Conservation (phyloP, 1,284 basidiomycete species). For the Malassezia nana region DNA sequence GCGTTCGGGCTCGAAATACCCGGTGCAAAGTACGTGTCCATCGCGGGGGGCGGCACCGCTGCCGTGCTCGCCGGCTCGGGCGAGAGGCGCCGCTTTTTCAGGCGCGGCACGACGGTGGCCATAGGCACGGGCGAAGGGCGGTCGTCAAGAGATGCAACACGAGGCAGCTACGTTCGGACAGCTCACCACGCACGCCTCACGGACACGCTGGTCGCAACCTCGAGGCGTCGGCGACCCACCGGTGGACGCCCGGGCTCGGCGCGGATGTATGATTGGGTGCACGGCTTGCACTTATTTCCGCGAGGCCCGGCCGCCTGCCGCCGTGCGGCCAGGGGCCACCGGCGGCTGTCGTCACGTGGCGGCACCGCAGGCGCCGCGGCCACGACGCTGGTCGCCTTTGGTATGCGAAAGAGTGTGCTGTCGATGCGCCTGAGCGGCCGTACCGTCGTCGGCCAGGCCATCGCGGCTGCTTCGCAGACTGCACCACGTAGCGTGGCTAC, state of each 20-base stretch:
- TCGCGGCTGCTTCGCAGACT: neutral
- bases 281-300: neutral
- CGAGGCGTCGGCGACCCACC: neutral
- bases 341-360: neutral
- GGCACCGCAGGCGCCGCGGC: neutral
- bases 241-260: neutral
- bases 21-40: neutral
- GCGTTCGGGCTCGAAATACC: neutral
- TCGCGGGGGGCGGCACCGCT: neutral
- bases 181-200: neutral
- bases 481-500: neutral
- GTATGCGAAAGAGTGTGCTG: slow-evolving; percentile 5
- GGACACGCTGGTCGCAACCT: neutral
- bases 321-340: no score
- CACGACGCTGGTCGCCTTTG: neutral
- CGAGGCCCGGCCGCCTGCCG: neutral
- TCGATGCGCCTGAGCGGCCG: slow-evolving; percentile 3
- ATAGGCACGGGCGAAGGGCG: neutral
- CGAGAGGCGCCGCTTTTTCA: slow-evolving; percentile 16
- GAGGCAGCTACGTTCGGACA: neutral
- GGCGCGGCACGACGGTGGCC: slow-evolving; percentile 17
- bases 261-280: neutral
- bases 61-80: neutral
- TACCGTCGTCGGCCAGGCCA: neutral
- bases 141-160: neutral